Evolutionary conservation across 495 filamentous ascomycete species (phyloP), one percentile per base, ranked within the genome.

Genomic region (Annulohypoxylon bovei): DNA sequence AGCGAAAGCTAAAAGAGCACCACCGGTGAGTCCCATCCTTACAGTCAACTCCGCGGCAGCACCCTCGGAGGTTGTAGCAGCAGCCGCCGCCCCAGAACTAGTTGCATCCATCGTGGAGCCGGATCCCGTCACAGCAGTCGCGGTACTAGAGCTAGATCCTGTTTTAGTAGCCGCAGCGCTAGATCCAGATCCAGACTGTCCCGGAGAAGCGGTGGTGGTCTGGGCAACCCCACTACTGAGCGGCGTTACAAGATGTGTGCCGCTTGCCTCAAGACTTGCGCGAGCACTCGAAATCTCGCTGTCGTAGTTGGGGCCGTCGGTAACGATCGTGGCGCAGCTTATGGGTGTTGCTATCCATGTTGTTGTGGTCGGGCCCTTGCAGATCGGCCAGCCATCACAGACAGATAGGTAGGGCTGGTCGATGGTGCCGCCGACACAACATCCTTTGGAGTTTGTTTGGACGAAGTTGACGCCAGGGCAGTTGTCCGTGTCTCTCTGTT

Each of bases 381-480:
- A 64, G 23, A 64, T 44, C 0, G 61, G 61, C 49, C 49, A 64
- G 6, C 61, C 61, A 0, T 54, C 23, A 35, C 49, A 64, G 6
- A 55, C 47, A n/a, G 61, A 64, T 20, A 42, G 47, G 18, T 22
- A 28, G 0, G 61, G 61, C 11, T 14, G 2, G 14, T 64, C 61
- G n/a, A 54, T 23, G 0, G 14, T 55, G n/a, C 61, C 61, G 47
- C 47, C 61, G 8, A 64, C 61, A 35, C 61, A 64, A 27, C 61
- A 64, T 1, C 61, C 61, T 1, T 14, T 44, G n/a, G 7, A 6
- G 8, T 6, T 14, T 8, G 0, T 9, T 3, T 40, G 18, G 3
- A 14, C 32, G 60, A 64, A 64, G 0, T 3, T 7, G 7, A 28
- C 35, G 1, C 61, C 61, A 8, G 47, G 49, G 8, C 61, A 64